Evolutionary conservation across 441 rosid species (phyloP).

Genomic region (Euphorbia corollata): DNA sequence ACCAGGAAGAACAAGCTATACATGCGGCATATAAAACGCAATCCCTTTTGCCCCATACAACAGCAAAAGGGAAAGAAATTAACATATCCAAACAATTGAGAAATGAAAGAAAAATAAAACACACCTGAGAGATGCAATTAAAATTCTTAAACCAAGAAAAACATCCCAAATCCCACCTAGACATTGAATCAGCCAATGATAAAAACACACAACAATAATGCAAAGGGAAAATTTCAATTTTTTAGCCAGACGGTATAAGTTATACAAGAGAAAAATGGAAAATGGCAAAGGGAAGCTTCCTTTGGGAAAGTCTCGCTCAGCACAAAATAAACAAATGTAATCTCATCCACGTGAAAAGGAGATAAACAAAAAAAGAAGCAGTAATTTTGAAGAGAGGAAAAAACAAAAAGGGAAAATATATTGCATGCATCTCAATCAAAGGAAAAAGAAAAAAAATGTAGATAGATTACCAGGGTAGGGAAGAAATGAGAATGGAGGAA

Average conservation of each 20-base stretch:
- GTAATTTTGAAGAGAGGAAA: neutral
- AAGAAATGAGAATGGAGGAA: constrained; percentile 1
- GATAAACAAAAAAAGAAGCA: neutral
- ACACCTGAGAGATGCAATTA: constrained; percentile 27
- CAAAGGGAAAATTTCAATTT: constrained; percentile 6
- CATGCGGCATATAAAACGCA: neutral
- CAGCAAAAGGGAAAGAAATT: neutral
- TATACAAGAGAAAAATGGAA: neutral
- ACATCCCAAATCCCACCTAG: constrained; percentile 28
- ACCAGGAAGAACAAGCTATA: neutral
- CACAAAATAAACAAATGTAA: constrained; percentile 2
- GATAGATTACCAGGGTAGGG: neutral
- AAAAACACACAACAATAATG: constrained; percentile 4
- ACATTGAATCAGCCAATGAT: constrained; percentile 24
- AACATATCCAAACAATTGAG: neutral
- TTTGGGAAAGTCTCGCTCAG: constrained; percentile 1
- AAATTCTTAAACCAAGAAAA: constrained; percentile 27
- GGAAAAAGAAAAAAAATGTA: neutral
- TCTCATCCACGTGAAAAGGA: constrained; percentile 3
- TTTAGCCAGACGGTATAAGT: neutral
- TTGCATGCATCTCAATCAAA: neutral
- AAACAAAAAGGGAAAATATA: too few species aligned
- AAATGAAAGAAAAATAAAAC: constrained; percentile 3
- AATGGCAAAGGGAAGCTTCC: constrained; percentile 14
- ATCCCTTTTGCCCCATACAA: neutral